phyloP scores from a whole-genome alignment of 306 rosid genomes.

The Dalbergia cochinchinensis region DNA sequence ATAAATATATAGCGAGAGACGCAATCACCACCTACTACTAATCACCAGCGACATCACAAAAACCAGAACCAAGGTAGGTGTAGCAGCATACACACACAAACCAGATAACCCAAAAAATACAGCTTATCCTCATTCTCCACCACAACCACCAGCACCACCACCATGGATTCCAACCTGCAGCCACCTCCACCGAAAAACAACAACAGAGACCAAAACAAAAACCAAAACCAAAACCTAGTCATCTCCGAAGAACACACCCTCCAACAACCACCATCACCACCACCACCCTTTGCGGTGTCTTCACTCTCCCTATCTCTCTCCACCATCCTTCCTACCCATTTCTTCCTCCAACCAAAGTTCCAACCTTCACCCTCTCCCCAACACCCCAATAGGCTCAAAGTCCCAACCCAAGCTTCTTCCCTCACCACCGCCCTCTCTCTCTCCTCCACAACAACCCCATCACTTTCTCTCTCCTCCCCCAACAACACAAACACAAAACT shows the following conservation, averaged over 20 bases:
- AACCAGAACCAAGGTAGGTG: neutral
- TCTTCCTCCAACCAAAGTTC: slow-evolving; percentile 64
- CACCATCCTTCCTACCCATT: slow-evolving; percentile 58
- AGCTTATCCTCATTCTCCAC: neutral
- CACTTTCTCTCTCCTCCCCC: slow-evolving; percentile 44
- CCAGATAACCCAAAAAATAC: neutral
- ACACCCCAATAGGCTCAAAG: slow-evolving; percentile 62
- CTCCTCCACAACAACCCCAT: slow-evolving; percentile 48
- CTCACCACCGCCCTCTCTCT: slow-evolving; percentile 72
- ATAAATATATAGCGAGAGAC: neutral
- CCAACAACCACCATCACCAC: slow-evolving; percentile 47
- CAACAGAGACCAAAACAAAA: neutral
- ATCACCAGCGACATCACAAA: neutral
- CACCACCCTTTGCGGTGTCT: slow-evolving; percentile 62
- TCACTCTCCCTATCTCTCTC: slow-evolving; percentile 81
- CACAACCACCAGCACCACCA: neutral
- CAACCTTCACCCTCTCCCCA: slow-evolving; percentile 54
- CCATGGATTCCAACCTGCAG: neutral
- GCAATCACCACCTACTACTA: neutral
- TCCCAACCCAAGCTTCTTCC: slow-evolving; percentile 91
- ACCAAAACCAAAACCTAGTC: neutral
- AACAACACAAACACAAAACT: slow-evolving; percentile 47
- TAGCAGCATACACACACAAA: neutral
- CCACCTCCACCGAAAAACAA: neutral
- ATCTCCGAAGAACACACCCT: neutral